A percentile compares a stretch with the other conserved stretches of the same genome.
These are phyloP conservation scores for Yamadazyma oceani DNA, from an alignment of 1,139 yeast genomes.

Conservation along the genomic window DNA sequence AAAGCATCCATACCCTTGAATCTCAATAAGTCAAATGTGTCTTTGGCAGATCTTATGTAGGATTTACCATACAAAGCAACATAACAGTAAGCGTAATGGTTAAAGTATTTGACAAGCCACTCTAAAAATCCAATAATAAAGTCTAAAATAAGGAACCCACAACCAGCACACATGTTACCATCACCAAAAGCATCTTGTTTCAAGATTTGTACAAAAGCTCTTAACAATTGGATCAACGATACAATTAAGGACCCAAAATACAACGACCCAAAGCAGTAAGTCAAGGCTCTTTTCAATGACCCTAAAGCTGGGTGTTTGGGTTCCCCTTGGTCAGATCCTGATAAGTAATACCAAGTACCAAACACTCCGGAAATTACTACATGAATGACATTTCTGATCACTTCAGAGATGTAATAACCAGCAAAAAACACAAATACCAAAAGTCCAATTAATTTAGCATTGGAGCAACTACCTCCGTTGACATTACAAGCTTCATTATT, in stretches of 20 bases:
- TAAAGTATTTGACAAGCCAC: slow-evolving; percentile 82
- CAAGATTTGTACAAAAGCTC: slow-evolving; percentile 48
- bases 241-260: slow-evolving; percentile 87
- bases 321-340: slow-evolving; percentile 75
- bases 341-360: slow-evolving; percentile 89
- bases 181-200: slow-evolving; percentile 55
- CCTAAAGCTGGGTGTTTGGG: slow-evolving; percentile 82
- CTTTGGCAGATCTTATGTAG: slow-evolving; percentile 73
- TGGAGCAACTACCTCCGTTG: slow-evolving; percentile 67
- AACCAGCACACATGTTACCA: slow-evolving; percentile 55
- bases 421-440: slow-evolving; percentile 76
- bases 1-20: slow-evolving; percentile 85
- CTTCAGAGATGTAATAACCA: slow-evolving; percentile 84
- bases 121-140: slow-evolving; percentile 65
- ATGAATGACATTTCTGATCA: slow-evolving; percentile 80
- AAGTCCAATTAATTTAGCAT: slow-evolving; percentile 64
- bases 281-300: slow-evolving; percentile 77
- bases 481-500: slow-evolving; percentile 39
- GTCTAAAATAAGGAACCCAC: slow-evolving; percentile 56
- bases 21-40: slow-evolving; percentile 76
- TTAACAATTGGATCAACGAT: slow-evolving; percentile 62
- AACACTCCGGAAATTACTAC: slow-evolving; percentile 82
- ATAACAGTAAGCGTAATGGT: slow-evolving; percentile 87
- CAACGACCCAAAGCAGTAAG: slow-evolving; percentile 87
- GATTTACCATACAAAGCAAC: slow-evolving; percentile 84